These are phyloP conservation scores for Epichloe coenophiala DNA, from an alignment of 2,329 filamentous ascomycete genomes.

Conservation along the genomic window DNA sequence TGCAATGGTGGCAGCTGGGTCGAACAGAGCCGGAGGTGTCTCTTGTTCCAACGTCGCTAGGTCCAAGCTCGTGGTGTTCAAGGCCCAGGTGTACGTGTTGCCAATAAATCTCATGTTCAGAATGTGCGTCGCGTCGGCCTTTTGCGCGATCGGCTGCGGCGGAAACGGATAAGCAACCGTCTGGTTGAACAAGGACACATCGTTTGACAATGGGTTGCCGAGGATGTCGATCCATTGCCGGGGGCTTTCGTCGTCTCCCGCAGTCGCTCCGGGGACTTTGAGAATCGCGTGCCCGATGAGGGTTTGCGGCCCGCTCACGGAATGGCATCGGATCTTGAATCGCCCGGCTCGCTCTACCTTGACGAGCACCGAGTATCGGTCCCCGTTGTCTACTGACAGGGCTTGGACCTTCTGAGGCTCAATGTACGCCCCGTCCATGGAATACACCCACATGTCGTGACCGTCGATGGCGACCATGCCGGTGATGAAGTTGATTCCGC, in stretches of 20 bases:
- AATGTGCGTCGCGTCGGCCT: conserved; percentile 33
- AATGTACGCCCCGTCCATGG: conserved; percentile 41
- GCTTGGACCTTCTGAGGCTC: conserved; percentile 35
- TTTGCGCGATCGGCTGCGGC: conserved; percentile 24
- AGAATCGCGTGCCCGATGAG: conserved; percentile 39
- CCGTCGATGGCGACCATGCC: conserved; percentile 35
- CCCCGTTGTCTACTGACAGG: conserved; percentile 34
- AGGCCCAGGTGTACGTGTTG: conserved; percentile 37
- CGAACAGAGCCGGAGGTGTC: conserved; percentile 35
- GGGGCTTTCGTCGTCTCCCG: conserved; percentile 9
- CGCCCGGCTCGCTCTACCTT: conserved; percentile 20
- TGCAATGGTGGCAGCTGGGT: conserved; percentile 7
- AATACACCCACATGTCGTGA: conserved; percentile 39
- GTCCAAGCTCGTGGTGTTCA: conserved; percentile 32
- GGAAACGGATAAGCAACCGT: conserved; percentile 32
- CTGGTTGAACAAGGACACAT: conserved; percentile 31
- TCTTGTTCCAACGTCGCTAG: conserved; percentile 16
- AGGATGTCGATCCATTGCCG: conserved; percentile 35
- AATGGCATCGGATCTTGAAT: conserved; percentile 41
- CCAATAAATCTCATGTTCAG: conserved; percentile 26
- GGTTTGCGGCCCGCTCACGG: conserved; percentile 36
- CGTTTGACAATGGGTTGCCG: conserved; percentile 27
- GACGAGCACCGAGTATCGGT: conserved; percentile 37
- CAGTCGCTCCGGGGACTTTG: conserved; percentile 12
- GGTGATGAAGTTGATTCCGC: conserved; percentile 32